Evolutionary conservation across 768 basidiomycete species (phyloP).

Genomic region (Pisolithus marmoratus): DNA sequence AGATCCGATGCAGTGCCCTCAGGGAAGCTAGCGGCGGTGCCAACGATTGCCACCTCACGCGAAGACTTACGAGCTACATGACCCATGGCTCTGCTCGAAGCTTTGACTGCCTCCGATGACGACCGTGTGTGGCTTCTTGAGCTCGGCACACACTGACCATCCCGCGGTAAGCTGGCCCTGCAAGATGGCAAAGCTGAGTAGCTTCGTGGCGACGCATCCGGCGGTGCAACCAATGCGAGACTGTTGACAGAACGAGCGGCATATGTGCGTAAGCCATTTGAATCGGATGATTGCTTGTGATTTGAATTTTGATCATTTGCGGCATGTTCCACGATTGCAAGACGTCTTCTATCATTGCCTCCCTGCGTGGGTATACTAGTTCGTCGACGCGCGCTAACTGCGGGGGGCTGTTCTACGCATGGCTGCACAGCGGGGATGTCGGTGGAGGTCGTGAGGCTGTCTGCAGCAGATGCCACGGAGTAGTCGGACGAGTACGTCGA

Average conservation of each 20-base stretch:
- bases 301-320: conserved; percentile 18
- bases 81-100: conserved; percentile 25
- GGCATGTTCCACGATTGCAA: conserved; percentile 49
- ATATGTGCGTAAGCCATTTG: conserved; percentile 23
- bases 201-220: conserved; percentile 52
- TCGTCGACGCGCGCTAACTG: conserved; percentile 34
- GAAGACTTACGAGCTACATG: conserved; percentile 40
- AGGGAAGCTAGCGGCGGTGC: conserved; percentile 32
- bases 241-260: conserved; percentile 37
- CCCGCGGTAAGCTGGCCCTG: conserved; percentile 31
- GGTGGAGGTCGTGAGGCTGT: conserved; percentile 14
- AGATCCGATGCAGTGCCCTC: conserved; percentile 20
- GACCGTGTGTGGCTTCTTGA: conserved; percentile 37
- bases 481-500: conserved; percentile 44
- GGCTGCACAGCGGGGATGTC: conserved; percentile 12
- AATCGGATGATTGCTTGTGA: conserved; percentile 13
- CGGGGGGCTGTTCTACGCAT: conserved; percentile 21
- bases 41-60: conserved; percentile 50
- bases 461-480: conserved; percentile 36
- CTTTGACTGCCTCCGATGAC: conserved; percentile 39
- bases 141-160: conserved; percentile 3
- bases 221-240: conserved; percentile 67
- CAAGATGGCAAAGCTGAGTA: conserved; percentile 53
- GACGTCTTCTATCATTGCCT: conserved; percentile 56
- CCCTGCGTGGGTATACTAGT: conserved; percentile 53